Evolutionary conservation across 2,329 filamentous ascomycete genomes (phyloP), one percentile per base, ranked within the genome.

Genomic region (Monosporascus sp.): DNA sequence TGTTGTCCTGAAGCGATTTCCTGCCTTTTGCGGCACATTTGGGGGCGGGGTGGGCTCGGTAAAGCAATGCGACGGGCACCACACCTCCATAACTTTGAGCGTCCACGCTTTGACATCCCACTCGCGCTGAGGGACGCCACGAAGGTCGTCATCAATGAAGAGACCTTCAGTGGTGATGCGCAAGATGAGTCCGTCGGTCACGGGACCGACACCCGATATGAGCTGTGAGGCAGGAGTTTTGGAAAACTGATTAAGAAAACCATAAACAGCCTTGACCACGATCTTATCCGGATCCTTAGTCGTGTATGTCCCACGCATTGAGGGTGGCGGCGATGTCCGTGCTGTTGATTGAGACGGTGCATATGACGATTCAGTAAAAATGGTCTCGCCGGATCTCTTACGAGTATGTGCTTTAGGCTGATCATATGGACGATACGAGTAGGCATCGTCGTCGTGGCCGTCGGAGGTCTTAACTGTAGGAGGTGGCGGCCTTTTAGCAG

Each of bases 101-200:
- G 91, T 96, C 94, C 94, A 97, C 25, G 93, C 92, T 72, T 97
- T 97, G 66, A 97, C 85, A 69, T 99, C 94, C 94, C 94, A 99
- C 73, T 99, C 94, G 54, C 94, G 85, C 72, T 97, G 91, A n/a
- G 90, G 86, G 17, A 97, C 90, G 56, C 85, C 85, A 45, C 92
- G 85, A 50, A 97, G 83, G 69, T 97, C 94, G 69, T 99, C 94
- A 68, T 99, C 94, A 66, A 99, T 94, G 72, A 97, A 97, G 51
- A 97, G 80, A 18, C 94, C 94, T 69, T 96, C 93, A 1, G 90
- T 96, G 11, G 90, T 93, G 65, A 97, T 94, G 49, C 89, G 88
- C 56, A 99, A 79, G 56, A 97, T 89, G 46, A 99, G 78, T 1
- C 94, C 94, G 66, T 99, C 92, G 2, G 92, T 96, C 34, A 97